Base-by-base conservation (phyloP, 2,329 filamentous ascomycete genomes). In the Penicillium sp. region DNA sequence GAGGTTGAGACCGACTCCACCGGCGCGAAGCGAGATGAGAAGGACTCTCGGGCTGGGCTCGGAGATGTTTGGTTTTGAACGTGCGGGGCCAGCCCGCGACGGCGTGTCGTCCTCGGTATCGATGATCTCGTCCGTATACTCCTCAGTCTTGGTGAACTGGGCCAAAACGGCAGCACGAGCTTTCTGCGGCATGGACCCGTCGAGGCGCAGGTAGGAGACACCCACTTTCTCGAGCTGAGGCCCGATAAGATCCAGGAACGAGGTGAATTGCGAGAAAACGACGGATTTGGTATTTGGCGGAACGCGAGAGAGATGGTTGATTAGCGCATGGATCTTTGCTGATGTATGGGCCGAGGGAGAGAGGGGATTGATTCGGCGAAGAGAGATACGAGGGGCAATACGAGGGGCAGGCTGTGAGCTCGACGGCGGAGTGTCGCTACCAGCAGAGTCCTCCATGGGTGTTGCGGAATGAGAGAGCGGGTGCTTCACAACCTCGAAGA, bases 181-280 rank as follows among this genome's bases (percentile, higher is more conserved):
- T 73, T 94, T 94, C 67, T 99, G 95, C 0, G 88, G 81, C 87
- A 98, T 94, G 17, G 89, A 88, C 3, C 95, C 95, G 73, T 99
- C 95, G 42, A 99, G 88, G 5, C 95, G 90, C n/a, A 98, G 82
- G 71, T 89, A 91, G 0, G 84, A 82, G 70, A 99, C 90, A 41
- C 89, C 88, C 14, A 88, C 86, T 43, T 86, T 84, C 1, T 80
- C 74, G 3, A 99, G 84, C 0, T 92, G 91, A 0, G 92, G 90
- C 65, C 92, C 89, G 63, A 99, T 96, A 12, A 99, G 86, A 64
- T 92, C 88, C 67, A 99, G 86, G 75, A 98, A 99, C 0, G 93
- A 96, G 0, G 95, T 99, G 75, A 99, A 99, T 76, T 99, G 95
- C 58, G 90, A 95, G 78, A 99, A 99, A 35, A 99, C 88, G 22